A percentile compares a stretch with the other conserved stretches of the same genome.
Evolutionary conservation across 768 basidiomycete genomes (phyloP).

Genomic region (Gymnopilus dilepis): DNA sequence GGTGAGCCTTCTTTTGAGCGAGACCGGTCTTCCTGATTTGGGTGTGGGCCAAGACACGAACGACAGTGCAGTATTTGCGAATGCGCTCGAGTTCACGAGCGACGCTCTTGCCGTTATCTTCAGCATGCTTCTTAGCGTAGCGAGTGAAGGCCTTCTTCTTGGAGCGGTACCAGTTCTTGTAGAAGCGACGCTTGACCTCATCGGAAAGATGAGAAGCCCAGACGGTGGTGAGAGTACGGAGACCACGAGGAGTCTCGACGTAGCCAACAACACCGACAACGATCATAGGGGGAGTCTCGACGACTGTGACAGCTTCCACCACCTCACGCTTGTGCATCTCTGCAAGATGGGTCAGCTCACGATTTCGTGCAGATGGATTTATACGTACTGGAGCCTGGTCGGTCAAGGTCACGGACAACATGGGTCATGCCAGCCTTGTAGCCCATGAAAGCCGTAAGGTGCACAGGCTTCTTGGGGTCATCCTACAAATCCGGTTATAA

Average conservation of each 20-base stretch:
- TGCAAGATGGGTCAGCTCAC: conserved; percentile 33
- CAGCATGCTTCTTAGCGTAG: conserved; percentile 99
- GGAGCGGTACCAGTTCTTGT: conserved; percentile 99
- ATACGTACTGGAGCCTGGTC: conserved; percentile 95
- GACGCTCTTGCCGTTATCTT: conserved; percentile 90
- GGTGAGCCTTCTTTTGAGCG: conserved; percentile 98
- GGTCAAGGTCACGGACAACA: conserved; percentile 98
- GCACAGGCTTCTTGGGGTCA: conserved; percentile 98
- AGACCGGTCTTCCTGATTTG: conserved; percentile 98
- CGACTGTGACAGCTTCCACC: conserved; percentile 94
- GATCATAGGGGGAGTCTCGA: conserved; percentile 97
- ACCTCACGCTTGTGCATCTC: conserved; percentile 99
- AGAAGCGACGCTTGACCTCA: conserved; percentile 98
- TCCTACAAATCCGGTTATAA: conserved; percentile 58
- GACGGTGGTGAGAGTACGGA: conserved; percentile 98
- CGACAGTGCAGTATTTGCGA: conserved; percentile 99
- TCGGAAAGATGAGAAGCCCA: conserved; percentile 98
- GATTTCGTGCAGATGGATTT: background rate
- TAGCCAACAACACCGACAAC: conserved; percentile 98
- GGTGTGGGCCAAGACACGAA: conserved; percentile 98
- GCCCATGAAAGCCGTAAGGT: conserved; percentile 97
- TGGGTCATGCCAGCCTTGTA: conserved; percentile 99
- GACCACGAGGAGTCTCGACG: conserved; percentile 98
- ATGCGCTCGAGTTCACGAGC: conserved; percentile 98
- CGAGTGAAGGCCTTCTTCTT: conserved; percentile 99